phyloP scores from a whole-genome alignment of 148 eudicot species.

The Simmondsia chinensis region DNA sequence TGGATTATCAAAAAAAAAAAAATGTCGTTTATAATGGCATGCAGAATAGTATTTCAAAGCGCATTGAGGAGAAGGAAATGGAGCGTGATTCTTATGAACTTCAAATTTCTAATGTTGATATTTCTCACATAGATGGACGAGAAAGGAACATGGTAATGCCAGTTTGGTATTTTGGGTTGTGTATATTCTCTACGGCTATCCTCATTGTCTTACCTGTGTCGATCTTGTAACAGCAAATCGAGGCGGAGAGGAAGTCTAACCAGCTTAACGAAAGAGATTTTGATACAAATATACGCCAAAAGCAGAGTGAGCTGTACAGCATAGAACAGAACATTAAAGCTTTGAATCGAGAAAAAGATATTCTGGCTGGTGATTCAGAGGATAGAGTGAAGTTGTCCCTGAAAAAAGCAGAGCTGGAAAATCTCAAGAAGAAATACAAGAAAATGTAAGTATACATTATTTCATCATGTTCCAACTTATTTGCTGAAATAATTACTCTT shows the following conservation, averaged over 20 bases:
- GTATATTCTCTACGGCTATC: not conserved
- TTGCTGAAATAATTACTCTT: not conserved
- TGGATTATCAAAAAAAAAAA: too few relatives aligned
- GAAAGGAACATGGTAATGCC: slow-evolving; percentile 53
- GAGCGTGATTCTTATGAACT: slow-evolving; percentile 52
- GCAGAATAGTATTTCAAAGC: slow-evolving; percentile 39
- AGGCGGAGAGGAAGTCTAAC: slow-evolving; percentile 50
- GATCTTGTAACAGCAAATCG: slow-evolving; percentile 61
- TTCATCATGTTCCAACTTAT: not conserved
- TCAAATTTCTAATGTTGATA: slow-evolving; percentile 36
- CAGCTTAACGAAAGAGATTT: slow-evolving; percentile 49
- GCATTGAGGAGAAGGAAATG: slow-evolving; percentile 41
- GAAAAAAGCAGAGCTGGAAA: slow-evolving; percentile 61
- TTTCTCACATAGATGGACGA: slow-evolving; percentile 49
- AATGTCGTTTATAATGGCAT: slow-evolving; percentile 6
- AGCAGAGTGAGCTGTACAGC: slow-evolving; percentile 28
- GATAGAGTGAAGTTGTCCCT: slow-evolving; percentile 54
- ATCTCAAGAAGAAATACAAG: slow-evolving; percentile 46
- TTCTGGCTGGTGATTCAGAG: slow-evolving; percentile 53
- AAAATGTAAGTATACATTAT: slow-evolving; percentile 50
- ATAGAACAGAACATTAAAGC: slow-evolving; percentile 41
- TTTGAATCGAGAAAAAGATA: slow-evolving; percentile 46
- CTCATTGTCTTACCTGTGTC: too few relatives aligned
- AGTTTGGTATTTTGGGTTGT: too few relatives aligned
- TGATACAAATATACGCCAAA: slow-evolving; percentile 23